Evolutionary conservation across 164 flowering plant genomes (phyloP), one percentile per base, ranked within the genome.

Genomic region (Amborella trichopoda): DNA sequence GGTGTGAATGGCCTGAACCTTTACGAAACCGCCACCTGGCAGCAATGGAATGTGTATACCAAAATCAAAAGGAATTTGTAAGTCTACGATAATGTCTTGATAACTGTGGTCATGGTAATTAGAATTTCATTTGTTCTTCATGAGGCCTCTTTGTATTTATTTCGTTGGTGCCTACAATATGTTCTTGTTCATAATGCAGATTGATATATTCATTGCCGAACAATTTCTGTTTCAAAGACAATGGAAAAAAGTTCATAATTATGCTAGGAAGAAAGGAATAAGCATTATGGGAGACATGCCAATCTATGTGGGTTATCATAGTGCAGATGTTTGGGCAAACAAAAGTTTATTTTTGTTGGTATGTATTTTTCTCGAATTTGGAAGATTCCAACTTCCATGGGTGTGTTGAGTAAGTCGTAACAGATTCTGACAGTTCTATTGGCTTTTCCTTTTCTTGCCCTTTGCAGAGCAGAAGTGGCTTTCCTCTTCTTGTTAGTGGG

Each of bases 241-340:
- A 60, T 91, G 99, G 99, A 71, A 82, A 61, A 87, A 75, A 70
- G 74, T 87, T 64, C 93, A 74, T 55, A 58, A 60, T 22, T 87
- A 91, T 72, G 90, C 96, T 9, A 59, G 47, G 46, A 50, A 14
- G 28, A 91, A 80, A 58, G 99, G 95, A 32, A 77, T 91, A 48
- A 74, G 67, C 46, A 84, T 91, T 59, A 84, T 87, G 93, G 99
- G 95, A 52, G 96, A 91, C 72, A 91, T 87, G 99, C 99, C 99
- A 37, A 91, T 91, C 38, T 91, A 91, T 66, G 96, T 91, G 11
- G 99, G 93, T 43, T 84, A 87, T 73, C 99, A 91, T 58, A 87
- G 95, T 72, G 96, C 99, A 26, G 99, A 91, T 74, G 95, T 84
- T 34, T 91, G 99, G 99, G 99, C 99, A 49, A 87, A 91, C 56